Conservation (phyloP, 208 protist species). For the Leishmania amazonensis region DNA sequence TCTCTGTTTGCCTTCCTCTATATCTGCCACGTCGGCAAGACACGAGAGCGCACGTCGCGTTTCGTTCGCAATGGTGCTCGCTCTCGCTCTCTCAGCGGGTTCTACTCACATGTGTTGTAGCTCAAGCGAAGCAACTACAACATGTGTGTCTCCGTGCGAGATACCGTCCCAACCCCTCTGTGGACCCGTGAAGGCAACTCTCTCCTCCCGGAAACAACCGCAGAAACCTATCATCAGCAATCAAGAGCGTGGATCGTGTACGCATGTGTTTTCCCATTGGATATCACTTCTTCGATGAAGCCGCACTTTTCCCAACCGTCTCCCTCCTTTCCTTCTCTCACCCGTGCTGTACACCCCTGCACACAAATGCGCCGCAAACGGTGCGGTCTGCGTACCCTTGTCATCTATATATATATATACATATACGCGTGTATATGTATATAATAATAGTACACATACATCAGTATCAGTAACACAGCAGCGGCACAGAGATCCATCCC, state of each 20-base stretch:
- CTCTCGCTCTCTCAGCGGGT: neutral
- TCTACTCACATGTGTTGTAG: neutral
- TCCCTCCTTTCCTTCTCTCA: neutral
- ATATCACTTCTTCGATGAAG: neutral
- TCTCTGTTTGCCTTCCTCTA: neutral
- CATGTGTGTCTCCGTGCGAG: neutral
- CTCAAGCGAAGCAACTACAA: neutral
- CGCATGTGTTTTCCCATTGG: neutral
- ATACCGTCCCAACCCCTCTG: neutral
- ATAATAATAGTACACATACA: neutral
- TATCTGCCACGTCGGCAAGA: neutral
- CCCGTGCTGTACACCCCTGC: neutral
- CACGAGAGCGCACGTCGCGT: neutral
- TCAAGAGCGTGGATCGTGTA: neutral
- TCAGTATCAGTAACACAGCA: neutral
- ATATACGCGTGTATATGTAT: neutral
- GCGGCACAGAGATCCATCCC: neutral
- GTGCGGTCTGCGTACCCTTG: neutral
- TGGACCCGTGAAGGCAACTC: neutral
- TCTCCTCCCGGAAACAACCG: neutral
- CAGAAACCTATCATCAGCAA: neutral
- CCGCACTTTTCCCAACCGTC: neutral
- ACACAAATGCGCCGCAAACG: neutral
- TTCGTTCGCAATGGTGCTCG: neutral
- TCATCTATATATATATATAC: neutral